Evolutionary conservation across 352 stramenopile species (phyloP).

Genomic region (Globisporangium nodosum): DNA sequence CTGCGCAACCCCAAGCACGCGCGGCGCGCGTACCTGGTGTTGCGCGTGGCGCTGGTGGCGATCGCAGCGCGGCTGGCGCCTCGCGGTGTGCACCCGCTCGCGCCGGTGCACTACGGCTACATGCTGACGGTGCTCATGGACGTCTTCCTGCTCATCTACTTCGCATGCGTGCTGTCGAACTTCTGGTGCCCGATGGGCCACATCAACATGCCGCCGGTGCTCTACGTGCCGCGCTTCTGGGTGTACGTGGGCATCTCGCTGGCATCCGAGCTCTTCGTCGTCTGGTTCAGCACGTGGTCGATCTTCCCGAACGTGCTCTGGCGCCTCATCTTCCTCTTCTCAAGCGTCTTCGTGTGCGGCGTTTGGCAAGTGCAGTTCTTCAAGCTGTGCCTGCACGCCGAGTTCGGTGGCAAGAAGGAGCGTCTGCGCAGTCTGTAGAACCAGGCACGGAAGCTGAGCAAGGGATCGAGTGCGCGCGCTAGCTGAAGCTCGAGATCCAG

Average conservation of each 20-base stretch:
- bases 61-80: slow-evolving; percentile 55
- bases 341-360: slow-evolving; percentile 41
- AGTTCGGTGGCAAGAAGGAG: slow-evolving; percentile 80
- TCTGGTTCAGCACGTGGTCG: slow-evolving; percentile 78
- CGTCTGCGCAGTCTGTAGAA: slow-evolving; percentile 64
- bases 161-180: slow-evolving; percentile 71
- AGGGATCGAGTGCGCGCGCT: background rate
- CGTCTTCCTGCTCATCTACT: slow-evolving; percentile 72
- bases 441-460: background rate
- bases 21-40: slow-evolving; percentile 37
- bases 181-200: slow-evolving; percentile 55
- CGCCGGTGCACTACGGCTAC: slow-evolving; percentile 72
- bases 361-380: slow-evolving; percentile 71
- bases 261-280: slow-evolving; percentile 53
- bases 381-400: slow-evolving; percentile 54
- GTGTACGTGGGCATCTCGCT: slow-evolving; percentile 40
- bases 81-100: slow-evolving; percentile 56
- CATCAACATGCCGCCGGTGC: slow-evolving; percentile 60
- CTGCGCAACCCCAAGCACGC: slow-evolving; percentile 50
- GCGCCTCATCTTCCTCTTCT: slow-evolving; percentile 58
- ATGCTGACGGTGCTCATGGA: slow-evolving; percentile 75
- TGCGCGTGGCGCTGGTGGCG: slow-evolving; percentile 56
- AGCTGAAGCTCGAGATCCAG: background rate
- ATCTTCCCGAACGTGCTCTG: slow-evolving; percentile 75
- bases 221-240: slow-evolving; percentile 75